These are phyloP conservation scores for Penicillium olsonii DNA, from an alignment of 2,329 filamentous ascomycete species.

Conservation along the genomic window DNA sequence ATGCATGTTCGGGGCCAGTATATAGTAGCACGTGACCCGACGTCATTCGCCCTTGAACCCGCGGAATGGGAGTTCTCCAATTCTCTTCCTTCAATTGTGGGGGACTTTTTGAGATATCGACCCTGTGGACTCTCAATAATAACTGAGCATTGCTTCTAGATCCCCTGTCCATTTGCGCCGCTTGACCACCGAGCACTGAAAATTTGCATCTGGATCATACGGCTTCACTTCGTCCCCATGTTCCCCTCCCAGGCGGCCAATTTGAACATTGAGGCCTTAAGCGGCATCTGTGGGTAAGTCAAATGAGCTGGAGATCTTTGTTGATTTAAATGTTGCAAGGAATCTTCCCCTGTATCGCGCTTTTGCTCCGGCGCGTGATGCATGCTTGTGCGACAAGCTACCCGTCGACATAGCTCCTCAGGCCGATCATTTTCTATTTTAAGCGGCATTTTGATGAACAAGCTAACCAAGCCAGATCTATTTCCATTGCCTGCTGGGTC, in stretches of 20 bases:
- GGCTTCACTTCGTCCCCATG: slow-evolving; percentile 27
- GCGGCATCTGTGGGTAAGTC: slow-evolving; percentile 80
- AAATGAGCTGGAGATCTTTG: not conserved
- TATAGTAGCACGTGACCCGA: slow-evolving; percentile 22
- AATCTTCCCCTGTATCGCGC: not conserved
- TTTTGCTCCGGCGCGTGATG: not conserved
- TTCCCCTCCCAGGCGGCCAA: slow-evolving; percentile 51
- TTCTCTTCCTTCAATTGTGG: slow-evolving; percentile 16
- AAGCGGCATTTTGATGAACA: not conserved
- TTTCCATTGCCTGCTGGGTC: slow-evolving; percentile 97
- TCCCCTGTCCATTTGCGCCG: not conserved
- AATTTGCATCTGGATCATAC: slow-evolving; percentile 10
- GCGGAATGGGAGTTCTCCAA: slow-evolving; percentile 12
- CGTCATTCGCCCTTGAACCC: slow-evolving; percentile 22
- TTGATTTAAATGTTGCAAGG: not conserved
- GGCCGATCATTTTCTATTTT: slow-evolving; percentile 7
- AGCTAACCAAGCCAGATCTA: slow-evolving; percentile 61
- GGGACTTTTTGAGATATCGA: slow-evolving; percentile 4
- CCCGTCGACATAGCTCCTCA: not conserved
- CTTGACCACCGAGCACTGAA: not conserved
- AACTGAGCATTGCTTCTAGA: no score
- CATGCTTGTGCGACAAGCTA: not conserved
- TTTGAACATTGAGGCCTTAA: slow-evolving; percentile 85
- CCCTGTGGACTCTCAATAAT: slow-evolving; percentile 1
- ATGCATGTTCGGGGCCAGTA: not conserved